phyloP scores from a whole-genome alignment of 805 yeast species.

The Yamadazyma akitaensis region DNA sequence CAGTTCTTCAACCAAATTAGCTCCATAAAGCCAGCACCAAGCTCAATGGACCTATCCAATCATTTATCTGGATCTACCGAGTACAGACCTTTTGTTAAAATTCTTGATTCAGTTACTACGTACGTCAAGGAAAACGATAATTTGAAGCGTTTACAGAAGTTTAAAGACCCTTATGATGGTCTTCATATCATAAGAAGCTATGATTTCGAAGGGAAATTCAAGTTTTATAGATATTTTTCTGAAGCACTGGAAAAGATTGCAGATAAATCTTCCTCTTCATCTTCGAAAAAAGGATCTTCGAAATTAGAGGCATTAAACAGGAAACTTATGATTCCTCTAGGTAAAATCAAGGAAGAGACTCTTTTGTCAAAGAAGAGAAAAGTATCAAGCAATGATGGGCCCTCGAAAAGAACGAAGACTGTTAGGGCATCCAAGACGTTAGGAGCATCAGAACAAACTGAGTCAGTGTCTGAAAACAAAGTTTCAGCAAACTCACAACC shows the following conservation, averaged over 20 bases:
- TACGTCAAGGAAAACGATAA: conserved; percentile 27
- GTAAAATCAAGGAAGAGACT: conserved; percentile 24
- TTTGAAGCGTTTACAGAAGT: conserved; percentile 26
- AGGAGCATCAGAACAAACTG: background rate
- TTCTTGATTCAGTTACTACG: conserved; percentile 49
- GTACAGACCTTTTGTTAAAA: conserved; percentile 48
- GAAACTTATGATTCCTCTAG: conserved; percentile 18
- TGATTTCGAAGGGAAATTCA: conserved; percentile 71
- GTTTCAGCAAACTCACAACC: background rate
- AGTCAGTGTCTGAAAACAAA: too few species aligned
- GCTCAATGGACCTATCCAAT: conserved; percentile 53
- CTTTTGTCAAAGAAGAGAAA: conserved; percentile 18
- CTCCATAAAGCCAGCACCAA: conserved; percentile 47
- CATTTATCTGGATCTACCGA: conserved; percentile 54
- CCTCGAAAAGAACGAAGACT: background rate
- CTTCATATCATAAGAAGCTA: conserved; percentile 52
- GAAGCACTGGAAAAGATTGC: background rate
- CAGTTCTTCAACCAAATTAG: conserved; percentile 55
- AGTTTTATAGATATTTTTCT: conserved; percentile 59
- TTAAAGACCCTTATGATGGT: conserved; percentile 19
- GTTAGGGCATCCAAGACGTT: background rate
- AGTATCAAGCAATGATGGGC: background rate
- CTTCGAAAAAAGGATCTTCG: background rate
- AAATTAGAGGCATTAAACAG: conserved; percentile 10
- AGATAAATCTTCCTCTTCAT: background rate